Percentiles rank a stretch among this genome's conserved stretches.
Conservation (phyloP, 2,329 filamentous ascomycete species). For the Hypomyces rosellus region DNA sequence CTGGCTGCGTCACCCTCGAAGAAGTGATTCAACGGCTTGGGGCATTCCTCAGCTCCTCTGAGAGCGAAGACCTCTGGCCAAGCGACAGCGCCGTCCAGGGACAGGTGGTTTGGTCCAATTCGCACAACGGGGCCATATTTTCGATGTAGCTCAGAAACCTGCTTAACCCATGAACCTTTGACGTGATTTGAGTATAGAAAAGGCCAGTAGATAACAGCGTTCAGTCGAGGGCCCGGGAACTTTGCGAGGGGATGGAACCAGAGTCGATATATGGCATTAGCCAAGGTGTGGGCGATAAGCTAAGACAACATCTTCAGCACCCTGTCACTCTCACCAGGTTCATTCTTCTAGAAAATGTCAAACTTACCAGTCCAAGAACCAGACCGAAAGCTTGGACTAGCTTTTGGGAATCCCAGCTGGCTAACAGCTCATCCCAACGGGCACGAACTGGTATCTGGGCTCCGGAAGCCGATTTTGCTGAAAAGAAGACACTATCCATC, state of each 20-base stretch:
- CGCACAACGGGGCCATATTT: constrained; percentile 32
- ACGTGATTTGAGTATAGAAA: constrained; percentile 15
- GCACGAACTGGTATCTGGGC: neutral
- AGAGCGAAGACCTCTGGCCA: constrained; percentile 31
- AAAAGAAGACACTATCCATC: neutral
- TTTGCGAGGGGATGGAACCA: constrained; percentile 26
- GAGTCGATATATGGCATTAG: constrained; percentile 17
- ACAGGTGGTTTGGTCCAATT: constrained; percentile 34
- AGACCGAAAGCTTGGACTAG: neutral
- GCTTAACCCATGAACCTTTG: constrained; percentile 16
- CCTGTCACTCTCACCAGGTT: neutral
- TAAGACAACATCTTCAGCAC: neutral
- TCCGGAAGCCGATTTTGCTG: neutral
- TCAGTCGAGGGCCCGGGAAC: constrained; percentile 21
- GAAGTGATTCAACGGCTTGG: constrained; percentile 2
- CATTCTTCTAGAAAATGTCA: neutral
- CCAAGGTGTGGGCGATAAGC: constrained; percentile 4
- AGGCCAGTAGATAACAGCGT: constrained; percentile 16
- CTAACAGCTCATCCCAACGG: neutral
- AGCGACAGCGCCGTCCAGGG: constrained; percentile 24
- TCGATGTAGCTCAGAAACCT: constrained; percentile 15
- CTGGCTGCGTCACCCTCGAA: constrained; percentile 12
- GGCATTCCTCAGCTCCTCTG: constrained; percentile 15
- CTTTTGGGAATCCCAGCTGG: neutral
- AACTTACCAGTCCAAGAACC: neutral